Evolutionary conservation across 179 eudicot species (phyloP).

Genomic region (Gypsophila paniculata): DNA sequence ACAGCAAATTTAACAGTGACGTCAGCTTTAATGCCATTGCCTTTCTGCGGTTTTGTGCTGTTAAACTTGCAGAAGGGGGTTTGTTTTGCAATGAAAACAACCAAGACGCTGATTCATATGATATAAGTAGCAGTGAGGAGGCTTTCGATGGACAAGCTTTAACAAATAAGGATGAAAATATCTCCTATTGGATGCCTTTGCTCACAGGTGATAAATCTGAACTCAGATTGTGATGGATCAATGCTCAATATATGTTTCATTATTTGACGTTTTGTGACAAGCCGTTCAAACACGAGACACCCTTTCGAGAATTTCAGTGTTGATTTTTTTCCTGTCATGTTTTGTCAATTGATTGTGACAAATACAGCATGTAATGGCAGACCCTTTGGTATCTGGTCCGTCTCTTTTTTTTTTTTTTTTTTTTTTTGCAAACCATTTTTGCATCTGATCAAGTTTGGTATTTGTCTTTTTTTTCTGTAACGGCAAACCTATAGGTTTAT

Average conservation of each 20-base stretch:
- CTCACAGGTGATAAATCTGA: conserved; percentile 53
- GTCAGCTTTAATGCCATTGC: conserved; percentile 96
- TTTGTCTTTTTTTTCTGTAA: neutral
- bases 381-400: neutral
- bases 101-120: conserved; percentile 45
- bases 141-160: conserved; percentile 41
- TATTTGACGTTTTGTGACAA: neutral
- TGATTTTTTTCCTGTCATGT: neutral
- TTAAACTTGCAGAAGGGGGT: conserved; percentile 94
- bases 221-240: neutral
- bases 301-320: neutral
- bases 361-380: neutral
- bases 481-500: conserved; percentile 49
- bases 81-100: conserved; percentile 57
- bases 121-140: conserved; percentile 32
- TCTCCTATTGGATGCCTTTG: conserved; percentile 83
- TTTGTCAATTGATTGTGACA: neutral
- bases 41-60: conserved; percentile 92
- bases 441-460: neutral
- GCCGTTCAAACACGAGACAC: neutral
- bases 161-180: conserved; percentile 54
- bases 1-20: conserved; percentile 76
- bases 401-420: no score
- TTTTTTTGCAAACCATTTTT: no score
- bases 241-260: neutral